These are phyloP conservation scores for Candida hispaniensis DNA, from an alignment of 805 yeast genomes.

Conservation along the genomic window DNA sequence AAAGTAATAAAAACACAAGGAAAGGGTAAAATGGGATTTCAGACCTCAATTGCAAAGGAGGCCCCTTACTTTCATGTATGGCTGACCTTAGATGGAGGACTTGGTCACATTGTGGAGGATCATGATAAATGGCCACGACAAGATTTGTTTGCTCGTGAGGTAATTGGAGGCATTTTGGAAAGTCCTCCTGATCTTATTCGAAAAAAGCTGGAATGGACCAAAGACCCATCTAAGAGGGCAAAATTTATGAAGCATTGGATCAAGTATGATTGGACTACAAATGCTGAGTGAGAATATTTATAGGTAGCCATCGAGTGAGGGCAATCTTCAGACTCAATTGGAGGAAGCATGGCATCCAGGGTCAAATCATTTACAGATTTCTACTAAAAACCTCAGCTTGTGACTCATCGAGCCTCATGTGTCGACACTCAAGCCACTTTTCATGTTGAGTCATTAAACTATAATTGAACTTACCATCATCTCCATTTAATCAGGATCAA, in stretches of 20 bases:
- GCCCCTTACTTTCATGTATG: conserved; percentile 44
- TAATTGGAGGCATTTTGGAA: conserved; percentile 38
- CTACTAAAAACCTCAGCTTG: too few relatives aligned
- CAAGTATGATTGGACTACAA: conserved; percentile 30
- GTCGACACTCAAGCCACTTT: too few relatives aligned
- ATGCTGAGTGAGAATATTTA: too few relatives aligned
- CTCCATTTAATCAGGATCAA: too few relatives aligned
- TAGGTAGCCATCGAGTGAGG: too few relatives aligned
- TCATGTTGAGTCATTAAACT: too few relatives aligned
- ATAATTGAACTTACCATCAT: too few relatives aligned
- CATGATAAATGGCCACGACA: conserved; percentile 36
- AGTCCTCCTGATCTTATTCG: conserved; percentile 31
- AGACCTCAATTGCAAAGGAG: conserved; percentile 35
- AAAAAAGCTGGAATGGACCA: conserved; percentile 28
- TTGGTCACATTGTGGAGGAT: conserved; percentile 42
- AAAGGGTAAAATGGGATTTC: conserved; percentile 23
- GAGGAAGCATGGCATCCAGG: too few relatives aligned
- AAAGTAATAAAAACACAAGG: conserved; percentile 34
- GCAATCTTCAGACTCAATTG: too few relatives aligned
- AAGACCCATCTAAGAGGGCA: conserved; percentile 26
- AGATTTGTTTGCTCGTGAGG: conserved; percentile 37
- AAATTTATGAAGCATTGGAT: conserved; percentile 31
- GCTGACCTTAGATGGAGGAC: conserved; percentile 38
- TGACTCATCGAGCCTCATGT: too few relatives aligned
- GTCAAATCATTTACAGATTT: too few relatives aligned